These are phyloP conservation scores for Mycogone perniciosa DNA, from an alignment of 2,329 filamentous ascomycete genomes.

Conservation along the genomic window DNA sequence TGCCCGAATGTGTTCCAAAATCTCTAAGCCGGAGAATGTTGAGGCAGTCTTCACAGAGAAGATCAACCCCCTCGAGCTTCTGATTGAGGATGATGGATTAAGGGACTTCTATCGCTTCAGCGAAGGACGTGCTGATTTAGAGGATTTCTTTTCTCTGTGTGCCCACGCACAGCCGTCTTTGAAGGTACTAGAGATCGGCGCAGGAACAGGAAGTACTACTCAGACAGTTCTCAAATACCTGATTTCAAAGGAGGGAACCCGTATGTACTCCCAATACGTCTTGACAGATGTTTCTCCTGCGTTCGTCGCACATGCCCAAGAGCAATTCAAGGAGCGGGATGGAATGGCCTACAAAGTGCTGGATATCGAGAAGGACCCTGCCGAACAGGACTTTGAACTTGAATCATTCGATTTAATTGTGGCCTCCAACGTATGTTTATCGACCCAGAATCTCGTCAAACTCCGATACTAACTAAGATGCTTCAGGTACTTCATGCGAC, in stretches of 20 bases:
- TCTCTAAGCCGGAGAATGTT: neutral
- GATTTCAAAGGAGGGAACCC: neutral
- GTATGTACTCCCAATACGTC: slow-evolving; percentile 14
- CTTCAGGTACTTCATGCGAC: slow-evolving; percentile 8
- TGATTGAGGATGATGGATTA: neutral
- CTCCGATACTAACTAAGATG: neutral
- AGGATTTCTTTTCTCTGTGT: neutral
- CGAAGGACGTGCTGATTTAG: too few relatives aligned
- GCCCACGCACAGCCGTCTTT: slow-evolving; percentile 3
- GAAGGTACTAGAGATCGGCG: slow-evolving; percentile 24
- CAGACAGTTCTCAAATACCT: slow-evolving; percentile 17
- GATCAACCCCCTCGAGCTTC: neutral
- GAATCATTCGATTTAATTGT: slow-evolving; percentile 7
- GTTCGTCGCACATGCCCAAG: slow-evolving; percentile 19
- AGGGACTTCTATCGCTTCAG: neutral
- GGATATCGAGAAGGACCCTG: slow-evolving; percentile 17
- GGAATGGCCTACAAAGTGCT: slow-evolving; percentile 18
- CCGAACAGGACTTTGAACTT: slow-evolving; percentile 7
- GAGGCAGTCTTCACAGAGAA: neutral
- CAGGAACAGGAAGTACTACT: slow-evolving; percentile 32
- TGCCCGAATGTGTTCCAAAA: neutral
- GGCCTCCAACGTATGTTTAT: slow-evolving; percentile 2
- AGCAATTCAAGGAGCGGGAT: slow-evolving; percentile 12
- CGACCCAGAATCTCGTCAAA: too few relatives aligned
- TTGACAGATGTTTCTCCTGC: slow-evolving; percentile 22